Evolutionary conservation across 768 basidiomycete genomes (phyloP).

Genomic region (Boletales sp.): DNA sequence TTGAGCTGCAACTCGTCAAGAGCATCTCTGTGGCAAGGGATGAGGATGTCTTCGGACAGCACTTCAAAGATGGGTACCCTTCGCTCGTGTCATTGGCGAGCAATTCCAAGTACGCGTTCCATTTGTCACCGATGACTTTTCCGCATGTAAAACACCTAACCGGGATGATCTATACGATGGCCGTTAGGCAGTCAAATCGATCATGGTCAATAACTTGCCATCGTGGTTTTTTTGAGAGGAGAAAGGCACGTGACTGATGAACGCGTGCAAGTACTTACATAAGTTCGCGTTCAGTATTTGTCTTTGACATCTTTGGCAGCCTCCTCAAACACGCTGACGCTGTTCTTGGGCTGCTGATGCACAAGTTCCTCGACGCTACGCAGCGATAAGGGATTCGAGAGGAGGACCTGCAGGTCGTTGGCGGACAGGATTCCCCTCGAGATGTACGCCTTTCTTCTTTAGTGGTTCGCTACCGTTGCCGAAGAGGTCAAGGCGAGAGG

Average conservation of each 20-base stretch:
- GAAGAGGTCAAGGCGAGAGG: conserved; percentile 67
- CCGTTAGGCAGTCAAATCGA: not conserved
- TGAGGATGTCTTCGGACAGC: no score
- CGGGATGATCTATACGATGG: conserved; percentile 74
- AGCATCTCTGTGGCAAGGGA: conserved; percentile 59
- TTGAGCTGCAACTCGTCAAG: conserved; percentile 86
- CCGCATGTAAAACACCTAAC: conserved; percentile 96
- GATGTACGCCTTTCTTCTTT: conserved; percentile 85
- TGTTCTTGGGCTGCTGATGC: conserved; percentile 65
- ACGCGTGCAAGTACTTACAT: conserved; percentile 29
- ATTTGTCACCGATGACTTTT: conserved; percentile 96
- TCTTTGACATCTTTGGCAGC: conserved; percentile 80
- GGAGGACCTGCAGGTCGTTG: conserved; percentile 59
- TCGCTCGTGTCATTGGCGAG: conserved; percentile 79
- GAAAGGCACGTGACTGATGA: not conserved
- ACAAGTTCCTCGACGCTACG: conserved; percentile 81
- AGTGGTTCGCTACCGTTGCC: conserved; percentile 82
- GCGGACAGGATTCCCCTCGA: conserved; percentile 76
- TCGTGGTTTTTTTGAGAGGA: conserved; percentile 12
- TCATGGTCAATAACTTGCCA: conserved; percentile 17
- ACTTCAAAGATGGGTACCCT: conserved; percentile 55
- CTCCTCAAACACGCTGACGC: conserved; percentile 71
- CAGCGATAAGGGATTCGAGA: conserved; percentile 64
- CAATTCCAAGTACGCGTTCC: conserved; percentile 83
- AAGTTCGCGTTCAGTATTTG: no score